A percentile compares a stretch with the other conserved stretches of the same genome.
Evolutionary conservation across 2,329 filamentous ascomycete genomes (phyloP).

Genomic region (Microdochium paspali): DNA sequence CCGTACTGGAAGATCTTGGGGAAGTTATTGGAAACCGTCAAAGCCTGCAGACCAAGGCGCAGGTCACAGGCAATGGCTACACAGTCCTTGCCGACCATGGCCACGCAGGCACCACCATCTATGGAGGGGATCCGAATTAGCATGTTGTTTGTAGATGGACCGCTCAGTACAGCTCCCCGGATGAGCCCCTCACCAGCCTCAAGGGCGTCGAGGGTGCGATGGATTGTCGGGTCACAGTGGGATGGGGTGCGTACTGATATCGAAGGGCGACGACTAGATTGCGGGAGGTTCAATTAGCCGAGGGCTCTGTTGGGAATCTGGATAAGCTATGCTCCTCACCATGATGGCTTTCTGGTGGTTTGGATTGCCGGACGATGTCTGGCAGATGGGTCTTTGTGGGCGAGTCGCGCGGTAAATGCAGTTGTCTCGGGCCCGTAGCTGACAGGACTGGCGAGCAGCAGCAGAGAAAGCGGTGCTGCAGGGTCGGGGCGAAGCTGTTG

Average conservation of each 20-base stretch:
- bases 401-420: too few relatives aligned
- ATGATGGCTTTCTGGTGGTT: slow-evolving; percentile 10
- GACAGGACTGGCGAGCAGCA: too few relatives aligned
- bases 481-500: slow-evolving; percentile 53
- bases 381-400: too few relatives aligned
- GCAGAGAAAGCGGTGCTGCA: too few relatives aligned
- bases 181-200: slow-evolving; percentile 3
- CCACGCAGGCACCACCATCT: slow-evolving; percentile 89
- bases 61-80: slow-evolving; percentile 99
- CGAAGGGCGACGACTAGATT: slow-evolving; percentile 75
- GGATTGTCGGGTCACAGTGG: slow-evolving; percentile 4
- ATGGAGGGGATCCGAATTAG: slow-evolving; percentile 4
- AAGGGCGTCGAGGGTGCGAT: slow-evolving; percentile 3
- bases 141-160: not conserved
- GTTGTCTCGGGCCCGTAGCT: too few relatives aligned
- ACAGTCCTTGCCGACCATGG: slow-evolving; percentile 99
- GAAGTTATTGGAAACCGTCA: slow-evolving; percentile 99
- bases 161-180: not conserved
- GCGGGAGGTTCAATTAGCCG: slow-evolving; percentile 18
- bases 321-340: slow-evolving; percentile 5
- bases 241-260: slow-evolving; percentile 61
- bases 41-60: slow-evolving; percentile 87
- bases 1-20: slow-evolving; percentile 99
- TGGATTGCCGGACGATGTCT: slow-evolving; percentile 3
- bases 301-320: slow-evolving; percentile 15